A percentile compares a stretch with the other conserved stretches of the same genome.
phyloP scores from a whole-genome alignment of 2,329 filamentous ascomycete species.

The Sporothrix phasma region DNA sequence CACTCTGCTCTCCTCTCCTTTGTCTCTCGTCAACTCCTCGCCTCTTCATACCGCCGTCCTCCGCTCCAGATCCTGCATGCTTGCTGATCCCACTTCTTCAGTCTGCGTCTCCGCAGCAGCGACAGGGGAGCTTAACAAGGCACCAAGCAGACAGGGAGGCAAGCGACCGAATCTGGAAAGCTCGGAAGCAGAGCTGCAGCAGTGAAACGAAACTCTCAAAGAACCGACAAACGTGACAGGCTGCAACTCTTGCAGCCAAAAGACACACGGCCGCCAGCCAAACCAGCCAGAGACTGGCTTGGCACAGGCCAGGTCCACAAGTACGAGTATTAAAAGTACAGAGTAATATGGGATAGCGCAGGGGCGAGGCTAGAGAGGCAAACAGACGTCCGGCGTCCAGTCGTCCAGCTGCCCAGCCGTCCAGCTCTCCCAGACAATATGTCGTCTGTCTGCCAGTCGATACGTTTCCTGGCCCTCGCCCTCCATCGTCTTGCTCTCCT shows the following conservation, averaged over 20 bases:
- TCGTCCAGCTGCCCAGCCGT: too few relatives aligned
- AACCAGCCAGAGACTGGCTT: not conserved
- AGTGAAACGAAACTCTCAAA: constrained; percentile 1
- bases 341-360: not conserved
- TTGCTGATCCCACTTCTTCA: not conserved
- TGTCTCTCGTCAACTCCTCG: not conserved
- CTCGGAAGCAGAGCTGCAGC: not conserved
- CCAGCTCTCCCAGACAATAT: not conserved
- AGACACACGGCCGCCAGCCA: not conserved
- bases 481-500: not conserved
- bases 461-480: not conserved
- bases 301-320: not conserved
- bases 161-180: not conserved
- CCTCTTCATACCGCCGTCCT: not conserved
- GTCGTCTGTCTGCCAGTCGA: not conserved
- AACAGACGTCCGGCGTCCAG: too few relatives aligned
- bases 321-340: too few relatives aligned
- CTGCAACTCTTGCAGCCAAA: not conserved
- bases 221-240: not conserved
- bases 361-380: too few relatives aligned
- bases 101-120: not conserved
- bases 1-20: not conserved
- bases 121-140: too few relatives aligned
- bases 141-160: not conserved
- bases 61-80: not conserved